Evolutionary conservation across 306 rosid species (phyloP).

Genomic region (Bauhinia variegata): DNA sequence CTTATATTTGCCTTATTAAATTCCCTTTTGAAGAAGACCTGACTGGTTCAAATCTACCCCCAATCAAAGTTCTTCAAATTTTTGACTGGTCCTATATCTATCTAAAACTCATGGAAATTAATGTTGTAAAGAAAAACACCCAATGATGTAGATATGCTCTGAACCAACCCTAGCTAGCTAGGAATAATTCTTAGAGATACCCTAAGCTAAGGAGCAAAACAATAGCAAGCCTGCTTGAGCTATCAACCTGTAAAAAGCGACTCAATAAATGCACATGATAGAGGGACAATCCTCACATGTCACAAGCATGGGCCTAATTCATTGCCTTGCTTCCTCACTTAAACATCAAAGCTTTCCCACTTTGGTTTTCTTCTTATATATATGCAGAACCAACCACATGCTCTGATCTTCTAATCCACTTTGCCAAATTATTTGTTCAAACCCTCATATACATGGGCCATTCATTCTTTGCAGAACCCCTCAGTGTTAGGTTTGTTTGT

Average conservation of each 20-base stretch:
- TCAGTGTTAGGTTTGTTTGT: constrained; percentile 11
- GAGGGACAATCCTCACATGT: constrained; percentile 62
- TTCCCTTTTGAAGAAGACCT: no score
- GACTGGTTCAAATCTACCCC: no score
- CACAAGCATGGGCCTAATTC: constrained; percentile 55
- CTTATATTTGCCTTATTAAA: no score
- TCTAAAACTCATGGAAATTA: background rate
- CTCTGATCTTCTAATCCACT: constrained; percentile 40
- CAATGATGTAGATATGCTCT: constrained; percentile 7
- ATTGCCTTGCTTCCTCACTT: constrained; percentile 46
- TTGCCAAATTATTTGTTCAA: constrained; percentile 32
- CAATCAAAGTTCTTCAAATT: no score
- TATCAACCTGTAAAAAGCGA: constrained; percentile 11
- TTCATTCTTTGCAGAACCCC: constrained; percentile 27
- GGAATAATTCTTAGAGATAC: constrained; percentile 13
- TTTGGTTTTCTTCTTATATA: constrained; percentile 15
- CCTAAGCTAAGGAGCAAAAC: constrained; percentile 13
- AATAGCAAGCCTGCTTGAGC: constrained; percentile 15
- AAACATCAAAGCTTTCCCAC: constrained; percentile 44
- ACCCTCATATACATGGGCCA: constrained; percentile 33
- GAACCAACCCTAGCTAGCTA: no score
- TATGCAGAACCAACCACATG: constrained; percentile 30
- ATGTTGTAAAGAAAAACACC: background rate
- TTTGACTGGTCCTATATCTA: background rate
- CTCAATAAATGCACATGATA: constrained; percentile 59